Base-by-base conservation (phyloP, 768 basidiomycete species). In the Antrodiella citrinella region DNA sequence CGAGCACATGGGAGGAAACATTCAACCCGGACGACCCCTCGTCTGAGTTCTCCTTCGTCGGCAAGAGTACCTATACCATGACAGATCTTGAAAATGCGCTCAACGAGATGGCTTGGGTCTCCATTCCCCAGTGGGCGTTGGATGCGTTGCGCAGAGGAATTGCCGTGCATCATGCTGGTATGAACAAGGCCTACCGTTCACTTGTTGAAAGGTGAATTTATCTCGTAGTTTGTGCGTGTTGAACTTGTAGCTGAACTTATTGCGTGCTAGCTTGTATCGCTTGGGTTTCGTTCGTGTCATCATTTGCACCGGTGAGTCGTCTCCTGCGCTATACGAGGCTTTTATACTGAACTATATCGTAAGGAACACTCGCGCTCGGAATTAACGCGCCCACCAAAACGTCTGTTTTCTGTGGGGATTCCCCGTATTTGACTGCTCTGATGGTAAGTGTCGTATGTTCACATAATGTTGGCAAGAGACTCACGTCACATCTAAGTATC, bases 351-450 rank as follows among this genome's bases (percentile, higher is more conserved):
- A n/a, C 18, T 24, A 15, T 47, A 19, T 22, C 7, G 15, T 18
- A 46, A 80, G 81, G 79, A 1, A 86, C 84, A 4, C 68, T 86
- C 49, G 84, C 85, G 1, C 68, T 87, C 12, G 86, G 85, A 51
- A 87, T 87, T 57, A 87, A 87, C 57, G 84, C 83, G 0, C 85
- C 85, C 0, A 73, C 82, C 0, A 83, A 77, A 57, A 82, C 85
- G 0, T 71, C 77, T 1, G 72, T 82, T 4, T 86, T 86, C 57
- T 77, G 73, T 48, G 78, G 77, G 0, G 81, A 83, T 61, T 82
- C 81, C 0, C 76, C 77, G 1, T 81, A 51, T 59, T 56, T 83
- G 26, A 82, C 81, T 1, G 77, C 81, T 1, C 71, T 84, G 5
- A 78, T 76, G 74, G 79, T 78, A 58, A 2, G 72, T 58, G n/a